Evolutionary conservation across 352 stramenopile genomes (phyloP), one percentile per base, ranked within the genome.

Genomic region (Phytophthora lateralis): DNA sequence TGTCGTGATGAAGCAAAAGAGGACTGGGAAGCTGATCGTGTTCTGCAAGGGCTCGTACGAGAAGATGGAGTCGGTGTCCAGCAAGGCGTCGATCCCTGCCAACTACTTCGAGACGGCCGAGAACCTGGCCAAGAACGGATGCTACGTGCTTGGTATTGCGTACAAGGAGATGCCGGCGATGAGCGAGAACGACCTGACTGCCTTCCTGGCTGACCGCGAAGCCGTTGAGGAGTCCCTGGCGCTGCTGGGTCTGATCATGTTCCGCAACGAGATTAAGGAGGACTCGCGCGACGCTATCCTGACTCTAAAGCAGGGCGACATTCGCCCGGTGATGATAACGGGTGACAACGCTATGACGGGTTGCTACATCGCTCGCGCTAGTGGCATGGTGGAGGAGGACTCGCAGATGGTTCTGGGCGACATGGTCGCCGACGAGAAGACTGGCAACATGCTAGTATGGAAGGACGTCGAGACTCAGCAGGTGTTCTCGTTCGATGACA

Each of bases 41-140:
- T 97, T 95, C 69, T 92, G 86, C 61, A 98, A 98, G 71, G 91
- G 91, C 6, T 96, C 87, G 65, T 88, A 89, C 60, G 91, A 97
- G 65, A 86, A 84, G 55, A 90, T 97, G 63, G 71, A 83, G 49
- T 73, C 73, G 54, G 51, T 96, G 39, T 83, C 75, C 51, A 57
- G 67, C 21, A 48, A 62, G 8, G 63, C 69, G 12, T 84, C 71
- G n/a, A 66, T 95, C 17, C 88, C 90, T 34, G 56, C 48, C 29
- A 80, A 94, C 53, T 97, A 96, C 72, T 76, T 79, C 32, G 58
- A 76, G 43, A 76, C 60, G 0, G 69, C 89, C 1, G 72, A 88
- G 44, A 68, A 79, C 18, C 63, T 85, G 27, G 83, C 89, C 34
- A 92, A 82, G 57, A 66, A 92, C 48, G 91, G 91, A 21, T 90